phyloP scores from a whole-genome alignment of 345 rosid genomes.

The Dipteronia sinensis region DNA sequence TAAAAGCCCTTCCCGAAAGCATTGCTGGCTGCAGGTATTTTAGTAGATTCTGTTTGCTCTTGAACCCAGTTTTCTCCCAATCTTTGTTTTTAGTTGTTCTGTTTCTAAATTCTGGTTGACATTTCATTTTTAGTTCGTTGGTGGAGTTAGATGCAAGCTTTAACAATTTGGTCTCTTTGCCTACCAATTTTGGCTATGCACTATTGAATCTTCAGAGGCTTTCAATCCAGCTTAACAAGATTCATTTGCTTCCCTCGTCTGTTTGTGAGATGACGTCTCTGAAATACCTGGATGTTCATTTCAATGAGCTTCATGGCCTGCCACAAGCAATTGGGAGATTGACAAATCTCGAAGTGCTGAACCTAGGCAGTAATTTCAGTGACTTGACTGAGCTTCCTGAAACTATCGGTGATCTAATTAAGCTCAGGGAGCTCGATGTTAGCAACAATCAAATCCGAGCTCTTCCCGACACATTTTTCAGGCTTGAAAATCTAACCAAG shows the following conservation, averaged over 20 bases:
- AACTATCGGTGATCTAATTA: slow-evolving; percentile 65
- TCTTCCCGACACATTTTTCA: slow-evolving; percentile 71
- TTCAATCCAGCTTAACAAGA: slow-evolving; percentile 70
- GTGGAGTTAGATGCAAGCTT: slow-evolving; percentile 87
- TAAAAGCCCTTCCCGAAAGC: slow-evolving; percentile 78
- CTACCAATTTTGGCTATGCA: slow-evolving; percentile 77
- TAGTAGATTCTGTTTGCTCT: neutral
- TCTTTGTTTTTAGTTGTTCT: neutral
- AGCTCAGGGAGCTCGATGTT: slow-evolving; percentile 84
- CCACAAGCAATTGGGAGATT: slow-evolving; percentile 72
- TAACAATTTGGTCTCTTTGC: slow-evolving; percentile 68
- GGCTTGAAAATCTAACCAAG: slow-evolving; percentile 65
- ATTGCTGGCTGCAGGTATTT: slow-evolving; percentile 64
- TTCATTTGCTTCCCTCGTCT: slow-evolving; percentile 68
- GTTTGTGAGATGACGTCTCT: slow-evolving; percentile 74
- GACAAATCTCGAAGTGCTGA: slow-evolving; percentile 73
- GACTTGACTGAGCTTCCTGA: slow-evolving; percentile 75
- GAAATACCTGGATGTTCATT: slow-evolving; percentile 76
- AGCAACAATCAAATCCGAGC: slow-evolving; percentile 91
- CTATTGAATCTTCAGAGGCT: slow-evolving; percentile 66
- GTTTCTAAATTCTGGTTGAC: slow-evolving; percentile 4
- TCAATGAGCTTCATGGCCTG: slow-evolving; percentile 81
- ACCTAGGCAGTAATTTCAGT: slow-evolving; percentile 81
- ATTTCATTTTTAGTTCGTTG: slow-evolving; percentile 51
- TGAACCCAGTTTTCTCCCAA: neutral